These are phyloP conservation scores for Paramecium tetraurelia DNA, from an alignment of 73 alveolate species.

Conservation along the genomic window DNA sequence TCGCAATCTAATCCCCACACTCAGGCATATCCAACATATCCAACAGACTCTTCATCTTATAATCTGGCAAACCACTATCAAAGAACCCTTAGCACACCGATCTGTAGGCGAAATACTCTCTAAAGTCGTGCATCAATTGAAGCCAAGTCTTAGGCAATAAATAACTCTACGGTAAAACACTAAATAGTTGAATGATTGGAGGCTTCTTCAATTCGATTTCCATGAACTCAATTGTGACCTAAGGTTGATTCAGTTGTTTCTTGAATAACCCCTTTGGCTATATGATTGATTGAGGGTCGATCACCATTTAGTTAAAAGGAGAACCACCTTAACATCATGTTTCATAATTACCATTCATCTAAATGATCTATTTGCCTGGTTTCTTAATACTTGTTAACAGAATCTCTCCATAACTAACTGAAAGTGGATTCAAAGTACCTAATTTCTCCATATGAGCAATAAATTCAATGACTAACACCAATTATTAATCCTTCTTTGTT, in stretches of 20 bases:
- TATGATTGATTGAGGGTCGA: background rate
- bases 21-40: slow-evolving; percentile 19
- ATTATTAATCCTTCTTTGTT: background rate
- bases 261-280: background rate
- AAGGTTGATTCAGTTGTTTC: background rate
- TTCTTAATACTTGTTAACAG: background rate
- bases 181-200: background rate
- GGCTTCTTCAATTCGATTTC: background rate
- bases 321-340: background rate
- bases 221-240: background rate
- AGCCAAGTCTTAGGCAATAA: background rate
- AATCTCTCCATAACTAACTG: slow-evolving; percentile 42
- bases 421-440: background rate
- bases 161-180: background rate
- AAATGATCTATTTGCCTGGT: background rate
- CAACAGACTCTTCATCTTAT: background rate
- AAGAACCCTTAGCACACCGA: background rate
- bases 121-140: background rate
- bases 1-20: background rate
- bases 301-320: background rate
- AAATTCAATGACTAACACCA: slow-evolving; percentile 17
- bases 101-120: slow-evolving; percentile 26
- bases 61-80: slow-evolving; percentile 14
- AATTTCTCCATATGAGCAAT: background rate
- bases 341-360: background rate